Evolutionary conservation across 805 yeast genomes (phyloP).

Genomic region (Candida maris): DNA sequence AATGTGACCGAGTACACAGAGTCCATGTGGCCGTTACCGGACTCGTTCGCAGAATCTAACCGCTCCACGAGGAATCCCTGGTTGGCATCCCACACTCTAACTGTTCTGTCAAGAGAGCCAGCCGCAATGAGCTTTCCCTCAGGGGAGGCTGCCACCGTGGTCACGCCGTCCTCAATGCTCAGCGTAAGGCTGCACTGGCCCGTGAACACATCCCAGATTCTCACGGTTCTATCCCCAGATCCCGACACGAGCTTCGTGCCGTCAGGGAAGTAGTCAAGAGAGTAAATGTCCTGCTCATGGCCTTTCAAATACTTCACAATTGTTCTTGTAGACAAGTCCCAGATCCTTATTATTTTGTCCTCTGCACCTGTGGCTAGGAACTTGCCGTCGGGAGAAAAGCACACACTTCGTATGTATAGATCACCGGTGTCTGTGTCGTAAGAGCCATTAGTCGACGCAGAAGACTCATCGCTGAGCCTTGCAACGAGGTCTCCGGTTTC

Average conservation of each 20-base stretch:
- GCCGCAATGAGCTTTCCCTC: constrained; percentile 94
- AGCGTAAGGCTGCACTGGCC: constrained; percentile 87
- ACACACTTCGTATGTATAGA: constrained; percentile 89
- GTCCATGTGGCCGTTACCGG: constrained; percentile 92
- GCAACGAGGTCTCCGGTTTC: constrained; percentile 88
- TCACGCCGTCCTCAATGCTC: constrained; percentile 94
- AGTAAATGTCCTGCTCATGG: constrained; percentile 96
- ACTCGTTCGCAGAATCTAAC: constrained; percentile 82
- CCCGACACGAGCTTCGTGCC: constrained; percentile 94
- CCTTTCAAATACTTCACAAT: constrained; percentile 85
- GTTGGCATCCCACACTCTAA: constrained; percentile 93
- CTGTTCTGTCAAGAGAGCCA: constrained; percentile 92
- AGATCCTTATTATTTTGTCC: constrained; percentile 85
- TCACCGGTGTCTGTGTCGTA: constrained; percentile 72
- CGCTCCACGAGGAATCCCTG: constrained; percentile 91
- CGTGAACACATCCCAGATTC: constrained; percentile 91
- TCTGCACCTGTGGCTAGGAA: constrained; percentile 93
- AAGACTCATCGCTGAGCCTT: constrained; percentile 75
- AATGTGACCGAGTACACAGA: constrained; percentile 94
- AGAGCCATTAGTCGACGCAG: constrained; percentile 38
- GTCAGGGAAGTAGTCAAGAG: constrained; percentile 90
- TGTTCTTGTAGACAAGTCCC: constrained; percentile 87
- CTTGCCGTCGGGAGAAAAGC: constrained; percentile 94
- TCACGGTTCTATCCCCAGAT: constrained; percentile 92
- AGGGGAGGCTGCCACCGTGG: constrained; percentile 96